Conservation (phyloP, 805 yeast genomes). For the Lipomyces anomalus region DNA sequence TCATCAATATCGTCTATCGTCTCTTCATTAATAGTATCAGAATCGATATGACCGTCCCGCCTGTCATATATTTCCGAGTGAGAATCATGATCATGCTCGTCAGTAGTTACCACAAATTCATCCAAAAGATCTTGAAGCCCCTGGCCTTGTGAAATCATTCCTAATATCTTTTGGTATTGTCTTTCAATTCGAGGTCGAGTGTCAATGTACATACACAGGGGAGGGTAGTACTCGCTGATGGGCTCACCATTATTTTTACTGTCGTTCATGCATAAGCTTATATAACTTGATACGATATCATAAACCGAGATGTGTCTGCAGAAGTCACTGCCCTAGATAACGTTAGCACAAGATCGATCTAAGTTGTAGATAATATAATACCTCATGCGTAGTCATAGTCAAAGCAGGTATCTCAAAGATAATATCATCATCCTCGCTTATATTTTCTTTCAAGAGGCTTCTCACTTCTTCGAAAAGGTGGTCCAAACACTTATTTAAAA, state of each 20-base stretch:
- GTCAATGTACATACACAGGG: constrained; percentile 4
- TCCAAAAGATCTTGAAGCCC: constrained; percentile 9
- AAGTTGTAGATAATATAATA: background rate
- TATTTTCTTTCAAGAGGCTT: constrained; percentile 4
- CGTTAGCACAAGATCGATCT: background rate
- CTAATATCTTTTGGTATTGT: constrained; percentile 17
- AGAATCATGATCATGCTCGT: no score
- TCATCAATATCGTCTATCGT: no score
- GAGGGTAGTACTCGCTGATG: constrained; percentile 4
- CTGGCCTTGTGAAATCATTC: constrained; percentile 13
- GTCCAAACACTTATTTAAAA: constrained; percentile 10
- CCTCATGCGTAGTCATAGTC: constrained; percentile 13
- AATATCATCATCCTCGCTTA: constrained; percentile 9
- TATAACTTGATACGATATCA: constrained; percentile 18
- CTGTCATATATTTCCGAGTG: no score
- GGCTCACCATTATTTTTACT: background rate
- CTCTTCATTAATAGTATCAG: no score
- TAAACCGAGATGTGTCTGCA: constrained; percentile 16
- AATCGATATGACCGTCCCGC: no score
- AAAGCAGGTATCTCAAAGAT: constrained; percentile 11
- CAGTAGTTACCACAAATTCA: background rate
- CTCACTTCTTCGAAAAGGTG: constrained; percentile 10
- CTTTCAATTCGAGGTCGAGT: constrained; percentile 13
- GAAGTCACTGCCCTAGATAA: constrained; percentile 13
- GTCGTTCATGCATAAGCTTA: constrained; percentile 12